A percentile compares a stretch with the other conserved stretches of the same genome.
These are phyloP conservation scores for Hanseniaspora occidentalis DNA, from an alignment of 805 yeast genomes.

Conservation along the genomic window DNA sequence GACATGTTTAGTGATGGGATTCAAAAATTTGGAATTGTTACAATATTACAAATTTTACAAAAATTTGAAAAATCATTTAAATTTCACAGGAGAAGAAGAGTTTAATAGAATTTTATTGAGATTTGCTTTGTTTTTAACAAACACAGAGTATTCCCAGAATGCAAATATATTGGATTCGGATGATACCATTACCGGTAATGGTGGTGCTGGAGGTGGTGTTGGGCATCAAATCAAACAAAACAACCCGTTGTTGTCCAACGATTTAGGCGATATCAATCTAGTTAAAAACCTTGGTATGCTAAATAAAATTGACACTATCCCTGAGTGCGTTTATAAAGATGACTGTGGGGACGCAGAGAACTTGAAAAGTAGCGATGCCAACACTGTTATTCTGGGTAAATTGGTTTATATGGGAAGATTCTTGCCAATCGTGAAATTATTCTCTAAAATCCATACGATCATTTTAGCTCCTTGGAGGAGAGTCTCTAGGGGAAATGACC, in stretches of 20 bases:
- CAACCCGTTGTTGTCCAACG: not conserved
- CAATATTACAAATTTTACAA: slow-evolving; percentile 21
- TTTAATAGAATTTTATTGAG: slow-evolving; percentile 14
- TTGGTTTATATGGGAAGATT: not conserved
- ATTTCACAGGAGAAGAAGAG: slow-evolving; percentile 23
- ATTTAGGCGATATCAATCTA: not conserved
- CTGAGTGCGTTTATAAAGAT: not conserved
- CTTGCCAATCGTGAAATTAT: no score
- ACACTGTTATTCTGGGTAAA: no score
- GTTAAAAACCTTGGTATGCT: not conserved
- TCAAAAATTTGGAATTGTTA: slow-evolving; percentile 10
- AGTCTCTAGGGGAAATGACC: not conserved
- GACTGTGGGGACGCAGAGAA: no score
- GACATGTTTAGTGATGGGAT: slow-evolving; percentile 41
- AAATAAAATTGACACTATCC: not conserved
- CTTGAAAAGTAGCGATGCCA: no score
- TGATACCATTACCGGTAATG: not conserved
- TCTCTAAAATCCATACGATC: no score
- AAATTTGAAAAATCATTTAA: slow-evolving; percentile 19
- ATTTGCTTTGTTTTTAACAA: slow-evolving; percentile 13
- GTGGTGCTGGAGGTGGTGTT: not conserved
- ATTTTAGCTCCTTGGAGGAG: no score
- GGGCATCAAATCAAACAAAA: not conserved
- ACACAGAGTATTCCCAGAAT: not conserved
- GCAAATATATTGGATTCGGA: no score